Evolutionary conservation across 2,329 filamentous ascomycete genomes (phyloP).

Genomic region (Xylariaceae sp.): DNA sequence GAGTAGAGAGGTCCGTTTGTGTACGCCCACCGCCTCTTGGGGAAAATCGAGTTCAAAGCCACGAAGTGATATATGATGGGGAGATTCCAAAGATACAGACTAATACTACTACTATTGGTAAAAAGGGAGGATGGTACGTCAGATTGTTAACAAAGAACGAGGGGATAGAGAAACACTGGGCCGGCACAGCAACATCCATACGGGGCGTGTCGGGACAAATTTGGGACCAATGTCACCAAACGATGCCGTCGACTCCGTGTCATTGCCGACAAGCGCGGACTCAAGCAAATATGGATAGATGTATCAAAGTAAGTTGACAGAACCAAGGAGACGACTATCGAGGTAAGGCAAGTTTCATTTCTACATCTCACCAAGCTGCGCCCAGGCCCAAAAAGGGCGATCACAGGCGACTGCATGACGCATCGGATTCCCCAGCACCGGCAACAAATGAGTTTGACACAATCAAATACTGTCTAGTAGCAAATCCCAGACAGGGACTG

Average conservation of each 20-base stretch:
- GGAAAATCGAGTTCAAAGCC: conserved; percentile 38
- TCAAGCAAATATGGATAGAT: conserved; percentile 21
- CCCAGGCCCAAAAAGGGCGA: conserved; percentile 36
- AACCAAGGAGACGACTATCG: conserved; percentile 29
- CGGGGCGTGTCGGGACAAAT: conserved; percentile 22
- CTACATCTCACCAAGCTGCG: conserved; percentile 33
- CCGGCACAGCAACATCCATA: conserved; percentile 19
- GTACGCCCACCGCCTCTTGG: conserved; percentile 46
- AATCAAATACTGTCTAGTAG: conserved; percentile 38
- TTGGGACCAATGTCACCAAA: conserved; percentile 21
- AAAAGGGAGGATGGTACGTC: conserved; percentile 18
- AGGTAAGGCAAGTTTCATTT: conserved; percentile 38
- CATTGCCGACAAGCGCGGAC: conserved; percentile 24
- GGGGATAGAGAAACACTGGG: conserved; percentile 15
- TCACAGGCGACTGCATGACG: conserved; percentile 40
- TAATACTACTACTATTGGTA: conserved; percentile 16
- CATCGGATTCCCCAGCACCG: conserved; percentile 33
- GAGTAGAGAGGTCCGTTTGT: conserved; percentile 43
- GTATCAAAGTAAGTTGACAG: conserved; percentile 28
- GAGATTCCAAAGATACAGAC: conserved; percentile 15
- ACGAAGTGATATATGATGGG: conserved; percentile 39
- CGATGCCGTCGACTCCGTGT: conserved; percentile 27
- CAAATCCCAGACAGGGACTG: conserved; percentile 39
- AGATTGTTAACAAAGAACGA: conserved; percentile 13
- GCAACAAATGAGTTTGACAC: conserved; percentile 40